Evolutionary conservation across 139 green algal species (phyloP), one percentile per base, ranked within the genome.

Genomic region (Chlorella sp.): DNA sequence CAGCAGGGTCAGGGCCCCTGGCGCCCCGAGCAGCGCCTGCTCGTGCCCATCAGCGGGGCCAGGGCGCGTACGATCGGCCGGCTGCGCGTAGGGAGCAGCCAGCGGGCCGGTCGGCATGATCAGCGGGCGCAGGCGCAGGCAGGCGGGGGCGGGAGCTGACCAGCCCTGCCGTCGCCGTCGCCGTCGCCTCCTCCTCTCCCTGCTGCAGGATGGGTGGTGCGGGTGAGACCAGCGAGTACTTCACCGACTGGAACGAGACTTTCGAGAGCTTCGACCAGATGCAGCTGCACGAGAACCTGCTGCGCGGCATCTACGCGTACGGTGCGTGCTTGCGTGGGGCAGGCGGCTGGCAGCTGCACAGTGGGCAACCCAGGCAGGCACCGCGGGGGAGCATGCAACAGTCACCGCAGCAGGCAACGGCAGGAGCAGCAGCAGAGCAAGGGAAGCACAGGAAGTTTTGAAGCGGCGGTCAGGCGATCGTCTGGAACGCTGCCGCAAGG

Each of bases 281-380:
- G 98, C 92, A 93, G 48, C 95, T 99, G 83, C 96, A 99, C 87
- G 98, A 99, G 96, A 99, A 99, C 92, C 95, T 99, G 91, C 95
- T 99, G 89, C 96, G 98, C 91, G 98, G 98, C 53, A 99, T 99
- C 92, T 99, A 99, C 91, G 98, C 97, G 14, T 99, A 99, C 88
- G 98, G 98, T 99, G 89, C 85, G 95, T 89, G 78, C 39, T 19
- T 2, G 15, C 24, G 19, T 88, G 0, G 32, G 34, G 34, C 75
- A 53, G 16, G 34, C 75, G 16, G 75, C 36, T 48, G 32, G 37
- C 3, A 57, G 48, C 48, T 57, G 48, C 48, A 57, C 48, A 57
- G 48, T 9, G 48, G 48, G 48, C 48, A 9, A 57, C 48, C 48
- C 48, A 57, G 48, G 48, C 48, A 57, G 48, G 48, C 48, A 9